Conservation (phyloP, 306 rosid species). For the Rubus idaeus region DNA sequence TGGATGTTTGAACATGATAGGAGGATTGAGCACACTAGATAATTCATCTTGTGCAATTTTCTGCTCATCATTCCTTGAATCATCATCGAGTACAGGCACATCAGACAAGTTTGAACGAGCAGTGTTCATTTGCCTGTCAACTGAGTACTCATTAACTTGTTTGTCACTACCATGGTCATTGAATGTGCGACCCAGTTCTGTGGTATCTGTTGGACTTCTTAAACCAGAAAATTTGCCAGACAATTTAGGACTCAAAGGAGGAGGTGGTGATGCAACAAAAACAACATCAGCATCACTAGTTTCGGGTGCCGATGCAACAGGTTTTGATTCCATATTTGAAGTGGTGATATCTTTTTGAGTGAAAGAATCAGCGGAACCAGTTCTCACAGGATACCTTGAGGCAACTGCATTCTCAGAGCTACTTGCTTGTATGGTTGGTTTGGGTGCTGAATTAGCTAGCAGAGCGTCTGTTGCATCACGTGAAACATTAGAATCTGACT, state of each 20-base stretch:
- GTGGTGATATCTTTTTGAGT: conserved; percentile 44
- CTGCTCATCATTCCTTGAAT: conserved; percentile 54
- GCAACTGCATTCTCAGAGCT: conserved; percentile 49
- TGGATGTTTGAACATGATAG: conserved; percentile 75
- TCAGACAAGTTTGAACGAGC: conserved; percentile 61
- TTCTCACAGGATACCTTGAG: conserved; percentile 56
- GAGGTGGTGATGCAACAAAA: conserved; percentile 66
- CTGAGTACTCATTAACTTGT: conserved; percentile 58
- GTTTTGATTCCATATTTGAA: conserved; percentile 58
- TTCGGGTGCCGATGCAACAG: conserved; percentile 51
- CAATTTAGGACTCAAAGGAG: conserved; percentile 83
- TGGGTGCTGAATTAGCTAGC: conserved; percentile 48
- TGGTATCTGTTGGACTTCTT: conserved; percentile 58
- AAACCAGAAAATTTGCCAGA: conserved; percentile 81
- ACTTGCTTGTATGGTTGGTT: conserved; percentile 46
- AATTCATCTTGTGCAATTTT: conserved; percentile 67
- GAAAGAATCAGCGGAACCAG: conserved; percentile 53
- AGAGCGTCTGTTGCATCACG: conserved; percentile 57
- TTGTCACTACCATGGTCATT: conserved; percentile 65
- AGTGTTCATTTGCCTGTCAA: conserved; percentile 70
- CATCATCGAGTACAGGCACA: conserved; percentile 49
- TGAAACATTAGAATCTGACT: conserved; percentile 65
- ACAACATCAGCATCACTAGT: conserved; percentile 62
- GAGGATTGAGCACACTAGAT: conserved; percentile 55
- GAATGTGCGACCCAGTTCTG: conserved; percentile 40